These are phyloP conservation scores for Kwoniella sp. DNA, from an alignment of 768 basidiomycete genomes.

Conservation along the genomic window DNA sequence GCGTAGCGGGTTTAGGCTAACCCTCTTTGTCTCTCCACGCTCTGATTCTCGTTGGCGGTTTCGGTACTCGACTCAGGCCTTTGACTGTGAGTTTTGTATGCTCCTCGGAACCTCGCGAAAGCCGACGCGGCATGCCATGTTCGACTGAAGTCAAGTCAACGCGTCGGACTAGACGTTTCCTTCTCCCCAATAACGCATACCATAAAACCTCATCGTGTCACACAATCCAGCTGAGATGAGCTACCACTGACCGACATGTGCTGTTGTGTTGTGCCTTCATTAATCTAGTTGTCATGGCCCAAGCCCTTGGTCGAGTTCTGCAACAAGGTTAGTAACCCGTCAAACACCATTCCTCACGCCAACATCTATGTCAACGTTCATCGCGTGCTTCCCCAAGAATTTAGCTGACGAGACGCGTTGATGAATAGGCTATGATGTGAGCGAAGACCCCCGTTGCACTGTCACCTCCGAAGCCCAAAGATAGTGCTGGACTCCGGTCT, in stretches of 20 bases:
- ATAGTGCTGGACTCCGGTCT: neutral
- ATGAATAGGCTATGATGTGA: constrained; percentile 58
- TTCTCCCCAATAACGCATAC: too few species aligned
- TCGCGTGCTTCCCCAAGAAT: neutral
- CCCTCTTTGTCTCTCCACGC: constrained; percentile 42
- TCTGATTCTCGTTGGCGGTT: constrained; percentile 61
- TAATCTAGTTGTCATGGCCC: constrained; percentile 56
- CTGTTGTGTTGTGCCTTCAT: too few species aligned
- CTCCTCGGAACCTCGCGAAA: neutral
- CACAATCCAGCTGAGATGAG: too few species aligned
- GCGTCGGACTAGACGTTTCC: too few species aligned
- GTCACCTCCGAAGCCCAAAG: neutral
- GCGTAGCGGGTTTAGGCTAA: constrained; percentile 12
- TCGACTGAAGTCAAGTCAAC: neutral
- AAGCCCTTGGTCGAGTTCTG: constrained; percentile 60
- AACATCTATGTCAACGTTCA: too few species aligned
- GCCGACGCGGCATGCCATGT: neutral
- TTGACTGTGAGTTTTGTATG: constrained; percentile 55
- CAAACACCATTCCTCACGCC: too few species aligned
- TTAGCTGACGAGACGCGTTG: constrained; percentile 24
- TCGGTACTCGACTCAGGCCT: constrained; percentile 61
- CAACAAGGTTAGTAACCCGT: constrained; percentile 57
- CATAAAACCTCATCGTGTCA: too few species aligned
- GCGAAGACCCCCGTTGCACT: constrained; percentile 10
- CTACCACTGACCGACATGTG: too few species aligned